Base-by-base conservation (phyloP, 2,329 filamentous ascomycete species). In the Gremmenia infestans region DNA sequence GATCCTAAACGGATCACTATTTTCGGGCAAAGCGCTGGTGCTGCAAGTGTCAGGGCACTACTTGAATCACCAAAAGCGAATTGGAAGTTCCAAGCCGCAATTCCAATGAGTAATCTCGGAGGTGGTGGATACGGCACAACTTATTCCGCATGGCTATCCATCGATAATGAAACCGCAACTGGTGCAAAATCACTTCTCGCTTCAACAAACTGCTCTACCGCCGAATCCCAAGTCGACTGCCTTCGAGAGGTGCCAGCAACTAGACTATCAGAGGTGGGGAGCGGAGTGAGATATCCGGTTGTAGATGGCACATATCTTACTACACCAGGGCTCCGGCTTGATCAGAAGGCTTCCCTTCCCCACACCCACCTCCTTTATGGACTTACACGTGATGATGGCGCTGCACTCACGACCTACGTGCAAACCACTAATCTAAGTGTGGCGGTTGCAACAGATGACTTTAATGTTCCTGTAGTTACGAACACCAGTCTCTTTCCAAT, bases 11-110 rank as follows among this genome's bases (percentile, higher is more conserved):
- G 61, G 15, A 63, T 72, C 23, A 72, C 71, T 0, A 59, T 73
- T 6, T 67, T 73, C n/a, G 78, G 78, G 15, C 73, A 79, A 60
- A 77, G 74, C 48, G 76, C 76, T 5, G 78, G 78, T 35, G 77
- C 69, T 2, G 59, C 59, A n/a, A 60, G 59, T 45, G 59, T 67
- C 1, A 39, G 62, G 54, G 63, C 62, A 19, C 49, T 64, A 22
- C 45, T 65, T 19, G 62, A 58, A 28, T 63, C 63, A 14, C 64
- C 64, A n/a, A 64, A 64, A 47, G 54, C 61, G 4, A 51, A 52
- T 12, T 61, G 64, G 1, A 59, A 61, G 25, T 65, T 64, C 32
- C 47, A 48, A 22, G 64, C 50, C 25, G 64, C 61, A 7, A 62
- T 66, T 50, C 56, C 58, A 23, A 62, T 62, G 39, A 60, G 58